These are phyloP conservation scores for Cucurbita ficifolia DNA, from an alignment of 306 rosid species.

Conservation along the genomic window DNA sequence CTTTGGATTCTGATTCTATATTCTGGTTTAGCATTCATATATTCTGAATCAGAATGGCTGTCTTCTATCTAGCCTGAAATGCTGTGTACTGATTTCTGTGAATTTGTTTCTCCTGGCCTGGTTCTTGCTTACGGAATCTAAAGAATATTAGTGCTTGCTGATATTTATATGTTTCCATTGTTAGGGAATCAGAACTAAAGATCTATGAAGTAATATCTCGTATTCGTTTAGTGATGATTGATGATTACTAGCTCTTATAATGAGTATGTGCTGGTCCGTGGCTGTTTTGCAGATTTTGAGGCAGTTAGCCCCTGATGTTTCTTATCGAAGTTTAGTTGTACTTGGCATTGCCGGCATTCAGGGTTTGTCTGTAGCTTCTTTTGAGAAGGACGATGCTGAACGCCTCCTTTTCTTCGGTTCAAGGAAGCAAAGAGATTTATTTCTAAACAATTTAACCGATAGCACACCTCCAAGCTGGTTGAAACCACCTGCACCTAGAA, in stretches of 20 bases:
- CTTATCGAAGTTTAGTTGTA: slow-evolving; percentile 78
- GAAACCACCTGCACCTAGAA: slow-evolving; percentile 93
- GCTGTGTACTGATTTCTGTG: not conserved
- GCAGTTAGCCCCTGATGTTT: slow-evolving; percentile 90
- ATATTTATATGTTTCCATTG: not conserved
- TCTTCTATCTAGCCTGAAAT: not conserved
- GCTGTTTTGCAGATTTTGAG: slow-evolving; percentile 60
- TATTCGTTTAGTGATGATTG: not conserved
- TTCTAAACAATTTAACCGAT: slow-evolving; percentile 19
- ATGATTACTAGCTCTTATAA: not conserved
- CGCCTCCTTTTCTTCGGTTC: slow-evolving; percentile 81
- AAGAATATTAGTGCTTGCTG: not conserved
- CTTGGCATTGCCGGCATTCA: slow-evolving; percentile 94
- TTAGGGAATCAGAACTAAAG: not conserved
- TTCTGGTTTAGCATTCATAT: not conserved
- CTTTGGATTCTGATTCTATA: not conserved
- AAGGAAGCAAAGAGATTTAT: slow-evolving; percentile 26
- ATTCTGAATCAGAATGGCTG: not conserved
- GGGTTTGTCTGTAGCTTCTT: slow-evolving; percentile 87
- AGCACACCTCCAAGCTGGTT: slow-evolving; percentile 65
- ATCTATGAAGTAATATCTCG: not conserved
- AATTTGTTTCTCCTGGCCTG: not conserved
- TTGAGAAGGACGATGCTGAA: slow-evolving; percentile 79
- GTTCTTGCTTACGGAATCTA: not conserved
- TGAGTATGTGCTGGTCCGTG: not conserved